phyloP scores from a whole-genome alignment of 257 asterid species.

The Ilex asprella region DNA sequence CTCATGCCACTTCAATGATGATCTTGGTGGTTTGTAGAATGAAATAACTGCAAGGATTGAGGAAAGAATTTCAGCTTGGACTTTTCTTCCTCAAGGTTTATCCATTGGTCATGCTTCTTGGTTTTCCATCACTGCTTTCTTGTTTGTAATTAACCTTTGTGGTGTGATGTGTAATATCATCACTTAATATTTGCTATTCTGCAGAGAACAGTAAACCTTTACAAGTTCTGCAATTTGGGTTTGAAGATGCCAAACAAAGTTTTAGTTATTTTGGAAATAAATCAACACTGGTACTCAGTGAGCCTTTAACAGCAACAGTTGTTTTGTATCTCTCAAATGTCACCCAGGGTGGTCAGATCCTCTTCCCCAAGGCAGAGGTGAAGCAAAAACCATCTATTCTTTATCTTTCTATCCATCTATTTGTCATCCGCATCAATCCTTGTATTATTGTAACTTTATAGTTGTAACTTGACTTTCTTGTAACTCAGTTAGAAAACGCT shows the following conservation, averaged over 20 bases:
- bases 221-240: conserved; percentile 37
- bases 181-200: conserved; percentile 3
- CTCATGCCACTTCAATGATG: conserved; percentile 5
- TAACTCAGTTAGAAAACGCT: conserved; percentile 5
- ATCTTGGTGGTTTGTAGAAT: conserved; percentile 39
- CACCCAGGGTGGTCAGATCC: conserved; percentile 64
- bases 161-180: background rate
- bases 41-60: conserved; percentile 51
- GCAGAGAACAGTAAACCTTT: conserved; percentile 57
- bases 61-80: conserved; percentile 85
- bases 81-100: conserved; percentile 75
- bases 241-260: conserved; percentile 36
- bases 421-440: background rate
- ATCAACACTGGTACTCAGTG: conserved; percentile 23
- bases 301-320: conserved; percentile 67
- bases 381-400: conserved; percentile 9
- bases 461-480: background rate
- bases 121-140: conserved; percentile 1
- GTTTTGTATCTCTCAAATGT: conserved; percentile 67
- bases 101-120: conserved; percentile 6
- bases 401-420: background rate
- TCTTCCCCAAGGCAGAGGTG: conserved; percentile 67
- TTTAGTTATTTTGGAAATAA: conserved; percentile 32
- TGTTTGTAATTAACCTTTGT: conserved; percentile 3
- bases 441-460: background rate